phyloP scores from a whole-genome alignment of 2,329 filamentous ascomycete species.

The Trichoderma atrobrunneum region DNA sequence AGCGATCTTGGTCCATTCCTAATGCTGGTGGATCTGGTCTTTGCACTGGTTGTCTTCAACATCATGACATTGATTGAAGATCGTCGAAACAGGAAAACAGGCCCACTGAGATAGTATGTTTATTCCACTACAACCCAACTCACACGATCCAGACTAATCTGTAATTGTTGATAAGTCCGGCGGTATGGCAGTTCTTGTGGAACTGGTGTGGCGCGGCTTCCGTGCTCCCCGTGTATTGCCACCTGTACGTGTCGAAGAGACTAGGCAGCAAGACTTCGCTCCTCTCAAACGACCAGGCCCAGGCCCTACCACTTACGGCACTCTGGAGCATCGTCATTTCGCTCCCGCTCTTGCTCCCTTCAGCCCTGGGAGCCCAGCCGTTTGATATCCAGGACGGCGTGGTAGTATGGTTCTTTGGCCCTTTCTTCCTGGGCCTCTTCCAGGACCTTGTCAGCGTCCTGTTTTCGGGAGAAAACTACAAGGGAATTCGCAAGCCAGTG shows the following conservation, averaged over 20 bases:
- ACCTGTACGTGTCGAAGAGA: neutral
- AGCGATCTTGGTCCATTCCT: conserved; percentile 11
- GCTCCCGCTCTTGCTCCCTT: neutral
- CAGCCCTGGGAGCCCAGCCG: neutral
- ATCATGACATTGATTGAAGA: conserved; percentile 17
- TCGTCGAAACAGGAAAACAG: neutral
- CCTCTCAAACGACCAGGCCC: neutral
- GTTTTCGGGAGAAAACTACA: neutral
- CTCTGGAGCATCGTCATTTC: neutral
- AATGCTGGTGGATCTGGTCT: conserved; percentile 5
- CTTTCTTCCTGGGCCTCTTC: neutral
- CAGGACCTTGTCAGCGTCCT: neutral
- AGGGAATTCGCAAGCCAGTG: neutral
- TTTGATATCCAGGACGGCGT: neutral
- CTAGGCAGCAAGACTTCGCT: neutral
- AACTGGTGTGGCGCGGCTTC: conserved; percentile 6
- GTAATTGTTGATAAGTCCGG: neutral
- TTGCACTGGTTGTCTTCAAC: conserved; percentile 15
- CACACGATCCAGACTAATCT: neutral
- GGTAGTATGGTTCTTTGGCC: neutral
- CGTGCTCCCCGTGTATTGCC: neutral
- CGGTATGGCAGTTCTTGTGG: conserved; percentile 1
- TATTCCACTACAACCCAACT: neutral
- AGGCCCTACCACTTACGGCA: neutral
- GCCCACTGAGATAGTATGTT: neutral